Conservation (phyloP, 495 filamentous ascomycete species). For the Thermochaetoides thermophila region DNA sequence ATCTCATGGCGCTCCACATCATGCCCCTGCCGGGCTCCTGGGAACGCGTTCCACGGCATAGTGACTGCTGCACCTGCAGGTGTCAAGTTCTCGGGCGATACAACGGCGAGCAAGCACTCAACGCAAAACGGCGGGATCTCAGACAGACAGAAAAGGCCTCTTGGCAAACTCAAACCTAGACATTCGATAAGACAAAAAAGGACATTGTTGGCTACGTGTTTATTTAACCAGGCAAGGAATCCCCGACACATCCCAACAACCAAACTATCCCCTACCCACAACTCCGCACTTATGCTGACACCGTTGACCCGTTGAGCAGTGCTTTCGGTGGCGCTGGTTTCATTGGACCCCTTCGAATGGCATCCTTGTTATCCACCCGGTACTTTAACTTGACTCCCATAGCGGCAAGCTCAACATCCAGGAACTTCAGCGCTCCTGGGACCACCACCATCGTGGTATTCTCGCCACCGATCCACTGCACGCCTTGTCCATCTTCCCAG, state of each 20-base stretch:
- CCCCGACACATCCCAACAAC: not conserved
- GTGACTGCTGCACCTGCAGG: no score
- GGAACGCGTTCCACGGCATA: no score
- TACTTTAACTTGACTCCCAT: constrained; percentile 45
- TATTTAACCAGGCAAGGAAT: constrained; percentile 3
- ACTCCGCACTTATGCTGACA: constrained; percentile 4
- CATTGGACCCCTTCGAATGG: constrained; percentile 28
- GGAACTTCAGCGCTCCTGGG: constrained; percentile 77
- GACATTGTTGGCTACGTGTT: not conserved
- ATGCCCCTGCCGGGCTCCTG: no score
- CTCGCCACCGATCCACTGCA: constrained; percentile 70
- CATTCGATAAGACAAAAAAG: no score
- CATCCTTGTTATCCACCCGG: constrained; percentile 48
- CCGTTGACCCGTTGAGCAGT: constrained; percentile 4
- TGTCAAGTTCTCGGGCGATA: no score
- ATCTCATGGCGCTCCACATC: no score
- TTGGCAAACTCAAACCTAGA: no score
- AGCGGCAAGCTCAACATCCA: constrained; percentile 87
- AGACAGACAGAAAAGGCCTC: no score
- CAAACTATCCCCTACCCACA: constrained; percentile 2
- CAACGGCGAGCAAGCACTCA: no score
- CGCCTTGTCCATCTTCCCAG: constrained; percentile 84
- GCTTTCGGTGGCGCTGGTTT: constrained; percentile 7
- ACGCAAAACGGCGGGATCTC: no score
- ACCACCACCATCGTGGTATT: constrained; percentile 84